phyloP scores from a whole-genome alignment of 495 filamentous ascomycete species.

The Aspergillus cavernicola region DNA sequence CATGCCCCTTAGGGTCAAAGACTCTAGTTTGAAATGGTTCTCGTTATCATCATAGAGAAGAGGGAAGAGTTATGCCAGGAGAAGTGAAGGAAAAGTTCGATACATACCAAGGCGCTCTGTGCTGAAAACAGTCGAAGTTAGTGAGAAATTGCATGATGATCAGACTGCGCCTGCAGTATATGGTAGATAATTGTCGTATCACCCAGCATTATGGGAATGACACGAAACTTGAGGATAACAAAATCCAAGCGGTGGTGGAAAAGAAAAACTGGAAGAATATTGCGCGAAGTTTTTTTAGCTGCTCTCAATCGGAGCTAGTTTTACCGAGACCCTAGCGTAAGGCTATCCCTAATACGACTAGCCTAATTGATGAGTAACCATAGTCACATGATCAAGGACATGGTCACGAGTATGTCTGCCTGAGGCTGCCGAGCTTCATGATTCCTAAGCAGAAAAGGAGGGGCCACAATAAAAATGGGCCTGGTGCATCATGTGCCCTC shows the following conservation, averaged over 20 bases:
- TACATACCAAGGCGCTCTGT: slow-evolving; percentile 12
- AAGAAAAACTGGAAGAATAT: slow-evolving; percentile 10
- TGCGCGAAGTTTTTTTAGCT: slow-evolving; percentile 24
- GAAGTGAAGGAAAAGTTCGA: background rate
- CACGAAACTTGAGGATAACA: background rate
- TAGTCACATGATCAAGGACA: background rate
- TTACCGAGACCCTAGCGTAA: slow-evolving; percentile 20
- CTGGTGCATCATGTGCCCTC: background rate
- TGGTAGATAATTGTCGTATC: background rate
- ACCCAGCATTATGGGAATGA: slow-evolving; percentile 6
- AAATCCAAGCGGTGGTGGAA: slow-evolving; percentile 8
- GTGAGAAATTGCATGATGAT: background rate
- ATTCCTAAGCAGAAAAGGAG: no score
- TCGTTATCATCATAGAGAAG: slow-evolving; percentile 63
- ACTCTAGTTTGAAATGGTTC: slow-evolving; percentile 99
- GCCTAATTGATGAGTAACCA: background rate
- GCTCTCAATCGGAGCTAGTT: slow-evolving; percentile 19
- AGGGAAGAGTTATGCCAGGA: background rate
- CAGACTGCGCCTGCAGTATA: background rate
- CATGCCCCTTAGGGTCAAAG: slow-evolving; percentile 92
- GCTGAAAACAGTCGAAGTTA: slow-evolving; percentile 2
- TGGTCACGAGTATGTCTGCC: no score
- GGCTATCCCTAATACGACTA: background rate
- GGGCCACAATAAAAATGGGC: no score
- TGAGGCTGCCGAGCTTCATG: no score